Evolutionary conservation across 202 grass and related monocot genomes (phyloP).

Genomic region (Schoenoplectus tabernaemontani): DNA sequence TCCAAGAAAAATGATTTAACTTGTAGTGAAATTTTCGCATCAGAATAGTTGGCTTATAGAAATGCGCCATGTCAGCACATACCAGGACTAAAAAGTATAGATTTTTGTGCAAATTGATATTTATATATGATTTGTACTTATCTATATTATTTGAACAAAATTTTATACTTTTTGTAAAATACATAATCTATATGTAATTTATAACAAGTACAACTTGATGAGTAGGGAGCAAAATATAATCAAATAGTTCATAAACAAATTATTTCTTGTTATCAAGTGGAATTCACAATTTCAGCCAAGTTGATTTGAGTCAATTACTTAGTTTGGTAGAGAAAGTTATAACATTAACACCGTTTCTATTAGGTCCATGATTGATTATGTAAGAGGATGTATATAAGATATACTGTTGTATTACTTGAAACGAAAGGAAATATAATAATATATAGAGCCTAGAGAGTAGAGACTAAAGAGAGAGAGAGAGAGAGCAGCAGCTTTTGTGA

Average conservation of each 20-base stretch:
- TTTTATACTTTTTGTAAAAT: too few relatives aligned
- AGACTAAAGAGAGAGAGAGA: not conserved
- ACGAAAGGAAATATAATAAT: not conserved
- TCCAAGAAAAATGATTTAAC: not conserved
- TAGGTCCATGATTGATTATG: not conserved
- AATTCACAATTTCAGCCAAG: not conserved
- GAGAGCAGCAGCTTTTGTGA: not conserved
- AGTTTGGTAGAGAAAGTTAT: not conserved
- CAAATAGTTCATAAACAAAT: not conserved
- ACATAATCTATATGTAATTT: not conserved
- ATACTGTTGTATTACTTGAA: not conserved
- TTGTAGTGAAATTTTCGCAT: not conserved
- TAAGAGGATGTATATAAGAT: not conserved
- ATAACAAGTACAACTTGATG: too few relatives aligned
- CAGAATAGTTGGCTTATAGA: not conserved
- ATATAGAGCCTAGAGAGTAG: not conserved
- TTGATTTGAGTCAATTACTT: not conserved
- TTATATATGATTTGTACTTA: not conserved
- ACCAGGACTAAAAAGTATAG: not conserved
- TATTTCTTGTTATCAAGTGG: not conserved
- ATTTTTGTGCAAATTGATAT: not conserved
- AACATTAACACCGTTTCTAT: not conserved
- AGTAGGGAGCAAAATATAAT: not conserved
- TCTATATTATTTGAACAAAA: not conserved
- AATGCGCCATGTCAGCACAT: not conserved